These are phyloP conservation scores for Scalesia atractyloides DNA, from an alignment of 129 eudicot genomes.

Conservation along the genomic window DNA sequence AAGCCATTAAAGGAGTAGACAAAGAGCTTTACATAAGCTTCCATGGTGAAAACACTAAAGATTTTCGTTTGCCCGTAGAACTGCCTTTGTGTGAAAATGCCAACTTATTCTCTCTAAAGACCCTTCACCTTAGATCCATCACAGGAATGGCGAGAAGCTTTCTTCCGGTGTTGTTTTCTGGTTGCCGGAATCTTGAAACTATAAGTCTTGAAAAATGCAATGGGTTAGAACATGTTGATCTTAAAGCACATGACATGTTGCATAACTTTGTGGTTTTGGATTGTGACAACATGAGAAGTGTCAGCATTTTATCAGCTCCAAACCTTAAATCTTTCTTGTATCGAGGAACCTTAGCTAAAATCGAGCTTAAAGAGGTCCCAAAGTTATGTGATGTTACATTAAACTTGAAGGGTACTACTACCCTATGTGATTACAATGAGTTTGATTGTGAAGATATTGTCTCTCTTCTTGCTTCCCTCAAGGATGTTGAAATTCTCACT, in stretches of 20 bases:
- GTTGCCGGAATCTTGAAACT: constrained; percentile 32
- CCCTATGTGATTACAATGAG: constrained; percentile 11
- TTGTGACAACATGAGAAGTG: constrained; percentile 27
- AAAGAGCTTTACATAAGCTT: constrained; percentile 39
- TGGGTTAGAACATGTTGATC: constrained; percentile 30
- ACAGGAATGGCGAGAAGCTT: constrained; percentile 17
- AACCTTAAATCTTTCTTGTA: constrained; percentile 32
- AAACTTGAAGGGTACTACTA: constrained; percentile 21
- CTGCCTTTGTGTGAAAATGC: constrained; percentile 9
- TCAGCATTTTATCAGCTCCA: constrained; percentile 25
- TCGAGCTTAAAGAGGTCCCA: constrained; percentile 21
- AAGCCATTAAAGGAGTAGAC: constrained; percentile 37
- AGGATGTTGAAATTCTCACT: constrained; percentile 34
- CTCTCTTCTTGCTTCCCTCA: constrained; percentile 27
- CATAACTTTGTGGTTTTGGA: constrained; percentile 30
- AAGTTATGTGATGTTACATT: constrained; percentile 32
- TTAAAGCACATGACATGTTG: constrained; percentile 29
- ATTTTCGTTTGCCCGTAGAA: constrained; percentile 19
- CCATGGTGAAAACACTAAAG: constrained; percentile 5
- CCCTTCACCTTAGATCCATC: constrained; percentile 39
- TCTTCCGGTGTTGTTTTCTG: constrained; percentile 29
- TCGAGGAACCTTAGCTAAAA: constrained; percentile 28
- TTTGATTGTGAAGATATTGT: constrained; percentile 33
- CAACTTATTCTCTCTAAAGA: constrained; percentile 28
- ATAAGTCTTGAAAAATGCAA: constrained; percentile 35